Conservation (phyloP, 2,329 filamentous ascomycete genomes). For the Stachybotrys echinatus region DNA sequence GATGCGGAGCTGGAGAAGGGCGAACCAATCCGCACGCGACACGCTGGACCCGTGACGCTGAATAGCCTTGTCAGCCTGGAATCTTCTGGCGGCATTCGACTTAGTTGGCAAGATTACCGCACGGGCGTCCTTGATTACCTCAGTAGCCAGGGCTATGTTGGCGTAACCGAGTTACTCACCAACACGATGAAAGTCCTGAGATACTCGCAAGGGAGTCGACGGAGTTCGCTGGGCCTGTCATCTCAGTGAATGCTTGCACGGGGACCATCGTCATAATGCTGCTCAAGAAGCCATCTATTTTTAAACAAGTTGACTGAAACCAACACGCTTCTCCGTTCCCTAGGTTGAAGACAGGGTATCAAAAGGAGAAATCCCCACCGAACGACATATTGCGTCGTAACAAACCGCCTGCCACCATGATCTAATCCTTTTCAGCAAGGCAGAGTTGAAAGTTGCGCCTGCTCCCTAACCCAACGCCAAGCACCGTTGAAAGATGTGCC, state of each 20-base stretch:
- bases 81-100: conserved; percentile 57
- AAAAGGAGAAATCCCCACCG: conserved; percentile 5
- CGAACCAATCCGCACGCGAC: conserved; percentile 39
- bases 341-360: conserved; percentile 32
- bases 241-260: background rate
- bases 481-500: conserved; percentile 23
- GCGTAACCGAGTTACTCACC: conserved; percentile 68
- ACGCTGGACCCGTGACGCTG: conserved; percentile 66
- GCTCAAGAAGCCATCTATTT: too few relatives aligned
- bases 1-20: conserved; percentile 42
- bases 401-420: background rate
- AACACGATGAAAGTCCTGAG: conserved; percentile 75
- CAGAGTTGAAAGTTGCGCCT: conserved; percentile 20
- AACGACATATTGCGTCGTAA: background rate
- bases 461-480: conserved; percentile 15
- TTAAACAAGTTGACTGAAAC: conserved; percentile 15
- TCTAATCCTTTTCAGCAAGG: conserved; percentile 15
- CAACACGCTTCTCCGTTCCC: conserved; percentile 12
- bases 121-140: conserved; percentile 66
- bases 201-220: conserved; percentile 32
- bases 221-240: background rate
- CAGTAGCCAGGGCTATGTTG: conserved; percentile 56
- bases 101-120: conserved; percentile 72
- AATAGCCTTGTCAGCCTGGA: conserved; percentile 58
- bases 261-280: too few relatives aligned